Evolutionary conservation across 805 yeast genomes (phyloP).

Genomic region (Candida boidinii): DNA sequence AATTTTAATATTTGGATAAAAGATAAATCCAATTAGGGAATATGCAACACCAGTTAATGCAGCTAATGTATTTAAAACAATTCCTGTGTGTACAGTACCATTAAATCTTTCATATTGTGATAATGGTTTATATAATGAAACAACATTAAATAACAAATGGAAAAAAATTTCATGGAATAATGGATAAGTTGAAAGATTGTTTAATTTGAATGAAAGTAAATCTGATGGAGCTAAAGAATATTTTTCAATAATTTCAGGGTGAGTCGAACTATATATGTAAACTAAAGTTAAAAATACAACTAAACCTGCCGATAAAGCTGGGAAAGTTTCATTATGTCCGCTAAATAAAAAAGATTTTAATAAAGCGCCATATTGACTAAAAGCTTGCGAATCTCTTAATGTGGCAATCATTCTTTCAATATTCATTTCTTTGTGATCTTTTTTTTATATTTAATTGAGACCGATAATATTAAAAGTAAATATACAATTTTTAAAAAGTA

Average conservation of each 20-base stretch:
- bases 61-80: slow-evolving; percentile 66
- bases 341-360: too few relatives aligned
- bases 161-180: slow-evolving; percentile 53
- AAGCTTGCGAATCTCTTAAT: too few relatives aligned
- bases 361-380: too few relatives aligned
- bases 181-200: slow-evolving; percentile 62
- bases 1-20: slow-evolving; percentile 46
- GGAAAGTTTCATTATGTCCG: slow-evolving; percentile 1
- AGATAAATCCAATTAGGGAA: slow-evolving; percentile 38
- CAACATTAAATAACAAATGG: slow-evolving; percentile 54
- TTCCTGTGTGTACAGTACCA: slow-evolving; percentile 83
- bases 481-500: too few relatives aligned
- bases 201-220: slow-evolving; percentile 37
- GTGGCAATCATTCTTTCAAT: too few relatives aligned
- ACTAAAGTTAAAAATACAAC: slow-evolving; percentile 43
- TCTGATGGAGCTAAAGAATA: slow-evolving; percentile 47
- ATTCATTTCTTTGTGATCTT: neutral
- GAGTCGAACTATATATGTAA: slow-evolving; percentile 25
- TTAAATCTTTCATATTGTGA: slow-evolving; percentile 59
- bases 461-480: too few relatives aligned
- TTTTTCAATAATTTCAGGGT: slow-evolving; percentile 21
- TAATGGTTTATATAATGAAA: slow-evolving; percentile 51
- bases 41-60: slow-evolving; percentile 59
- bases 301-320: slow-evolving; percentile 55
- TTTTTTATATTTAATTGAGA: too few relatives aligned